phyloP scores from a whole-genome alignment of 2,329 filamentous ascomycete genomes.

The Teratosphaeria pseudoeucalypti region DNA sequence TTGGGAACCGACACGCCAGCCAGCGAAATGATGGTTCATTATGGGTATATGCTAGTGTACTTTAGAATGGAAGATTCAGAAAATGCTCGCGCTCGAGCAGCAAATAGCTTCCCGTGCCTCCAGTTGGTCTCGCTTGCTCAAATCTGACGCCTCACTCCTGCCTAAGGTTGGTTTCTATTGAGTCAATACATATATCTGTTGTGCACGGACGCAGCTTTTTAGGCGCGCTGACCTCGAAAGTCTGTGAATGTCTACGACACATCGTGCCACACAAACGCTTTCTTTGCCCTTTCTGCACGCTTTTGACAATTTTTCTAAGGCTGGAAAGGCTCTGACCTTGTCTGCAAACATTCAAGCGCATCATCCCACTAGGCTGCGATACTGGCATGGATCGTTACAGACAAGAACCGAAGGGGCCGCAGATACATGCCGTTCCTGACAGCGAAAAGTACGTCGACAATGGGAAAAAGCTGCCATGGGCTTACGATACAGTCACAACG shows the following conservation, averaged over 20 bases:
- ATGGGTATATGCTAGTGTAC: background rate
- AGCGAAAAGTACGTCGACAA: conserved; percentile 51
- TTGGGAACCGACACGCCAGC: background rate
- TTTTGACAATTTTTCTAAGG: background rate
- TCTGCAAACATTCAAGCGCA: background rate
- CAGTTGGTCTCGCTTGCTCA: background rate
- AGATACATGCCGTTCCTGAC: conserved; percentile 55
- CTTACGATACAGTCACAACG: conserved; percentile 34
- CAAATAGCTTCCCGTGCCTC: background rate
- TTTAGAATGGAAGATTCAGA: background rate
- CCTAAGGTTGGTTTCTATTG: background rate
- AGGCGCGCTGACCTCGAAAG: background rate
- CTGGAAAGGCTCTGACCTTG: background rate
- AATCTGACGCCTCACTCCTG: background rate
- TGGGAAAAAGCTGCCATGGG: conserved; percentile 53
- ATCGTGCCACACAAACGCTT: background rate
- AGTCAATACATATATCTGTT: background rate
- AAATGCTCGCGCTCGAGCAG: background rate
- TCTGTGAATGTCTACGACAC: background rate
- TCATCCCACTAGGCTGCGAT: background rate
- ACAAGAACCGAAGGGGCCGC: conserved; percentile 36
- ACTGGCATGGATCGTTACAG: conserved; percentile 7
- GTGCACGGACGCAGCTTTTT: background rate
- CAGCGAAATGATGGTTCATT: background rate
- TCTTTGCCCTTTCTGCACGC: background rate